Evolutionary conservation across 2,329 filamentous ascomycete species (phyloP).

Genomic region (Aspergillus arachidicola): DNA sequence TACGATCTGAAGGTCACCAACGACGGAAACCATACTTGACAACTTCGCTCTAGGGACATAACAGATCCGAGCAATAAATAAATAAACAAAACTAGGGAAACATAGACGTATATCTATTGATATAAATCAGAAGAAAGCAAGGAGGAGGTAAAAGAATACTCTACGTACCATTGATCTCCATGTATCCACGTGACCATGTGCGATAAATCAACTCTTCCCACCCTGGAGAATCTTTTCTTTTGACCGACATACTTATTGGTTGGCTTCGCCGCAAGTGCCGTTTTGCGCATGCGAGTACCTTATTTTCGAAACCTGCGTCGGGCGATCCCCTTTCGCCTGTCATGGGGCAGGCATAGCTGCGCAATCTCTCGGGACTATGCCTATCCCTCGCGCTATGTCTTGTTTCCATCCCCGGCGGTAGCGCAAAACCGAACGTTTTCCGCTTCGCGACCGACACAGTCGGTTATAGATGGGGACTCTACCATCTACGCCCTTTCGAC

Average conservation of each 20-base stretch:
- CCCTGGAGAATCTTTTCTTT: neutral
- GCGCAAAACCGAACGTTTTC: constrained; percentile 28
- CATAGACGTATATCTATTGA: neutral
- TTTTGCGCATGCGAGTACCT: constrained; percentile 36
- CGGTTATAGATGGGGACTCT: constrained; percentile 33
- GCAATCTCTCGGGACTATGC: constrained; percentile 11
- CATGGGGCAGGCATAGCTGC: constrained; percentile 21
- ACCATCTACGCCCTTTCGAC: constrained; percentile 95
- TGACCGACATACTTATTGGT: neutral
- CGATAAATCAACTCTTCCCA: neutral
- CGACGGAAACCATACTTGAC: neutral
- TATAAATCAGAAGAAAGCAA: neutral
- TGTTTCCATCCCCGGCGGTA: constrained; percentile 6
- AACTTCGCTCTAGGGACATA: neutral
- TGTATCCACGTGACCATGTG: neutral
- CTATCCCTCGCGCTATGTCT: constrained; percentile 16
- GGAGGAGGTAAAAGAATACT: neutral
- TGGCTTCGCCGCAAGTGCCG: neutral
- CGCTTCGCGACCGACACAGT: constrained; percentile 13
- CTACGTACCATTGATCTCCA: neutral
- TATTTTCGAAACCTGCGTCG: constrained; percentile 25
- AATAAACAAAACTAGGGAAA: neutral
- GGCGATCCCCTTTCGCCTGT: constrained; percentile 28
- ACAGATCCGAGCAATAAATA: neutral
- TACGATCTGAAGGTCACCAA: neutral